Evolutionary conservation across 306 rosid genomes (phyloP).

Genomic region (Prinsepia uniflora): DNA sequence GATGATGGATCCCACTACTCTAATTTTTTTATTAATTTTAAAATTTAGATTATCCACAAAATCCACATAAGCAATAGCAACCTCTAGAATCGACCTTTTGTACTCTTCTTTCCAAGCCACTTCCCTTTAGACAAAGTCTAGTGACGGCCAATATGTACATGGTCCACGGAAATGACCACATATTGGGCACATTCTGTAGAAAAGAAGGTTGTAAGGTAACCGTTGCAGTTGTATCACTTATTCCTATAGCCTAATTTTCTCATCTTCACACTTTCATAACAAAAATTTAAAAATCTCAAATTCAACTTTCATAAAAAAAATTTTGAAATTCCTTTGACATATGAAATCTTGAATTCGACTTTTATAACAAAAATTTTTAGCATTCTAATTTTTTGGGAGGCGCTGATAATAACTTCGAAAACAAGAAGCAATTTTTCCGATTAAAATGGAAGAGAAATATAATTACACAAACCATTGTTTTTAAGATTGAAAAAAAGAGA

Average conservation of each 20-base stretch:
- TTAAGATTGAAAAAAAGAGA: no score
- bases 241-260: no score
- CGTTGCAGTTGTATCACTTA: no score
- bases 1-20: not conserved
- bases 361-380: no score
- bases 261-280: no score
- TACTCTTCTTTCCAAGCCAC: not conserved
- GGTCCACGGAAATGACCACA: not conserved
- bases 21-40: not conserved
- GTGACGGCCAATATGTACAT: not conserved
- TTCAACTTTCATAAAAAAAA: no score
- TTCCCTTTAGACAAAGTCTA: not conserved
- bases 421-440: conserved; percentile 6
- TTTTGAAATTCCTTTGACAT: no score
- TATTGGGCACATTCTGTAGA: not conserved
- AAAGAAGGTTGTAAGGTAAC: no score
- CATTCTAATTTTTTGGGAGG: no score
- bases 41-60: not conserved
- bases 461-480: conserved; percentile 16
- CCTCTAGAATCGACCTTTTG: not conserved
- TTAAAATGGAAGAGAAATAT: conserved; percentile 15
- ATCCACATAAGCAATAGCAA: not conserved
- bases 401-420: not conserved
- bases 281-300: no score
- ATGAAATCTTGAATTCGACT: no score